A percentile compares a stretch with the other conserved stretches of the same genome.
Conservation (phyloP, 2,329 filamentous ascomycete genomes). For the Lachnellula suecica region DNA sequence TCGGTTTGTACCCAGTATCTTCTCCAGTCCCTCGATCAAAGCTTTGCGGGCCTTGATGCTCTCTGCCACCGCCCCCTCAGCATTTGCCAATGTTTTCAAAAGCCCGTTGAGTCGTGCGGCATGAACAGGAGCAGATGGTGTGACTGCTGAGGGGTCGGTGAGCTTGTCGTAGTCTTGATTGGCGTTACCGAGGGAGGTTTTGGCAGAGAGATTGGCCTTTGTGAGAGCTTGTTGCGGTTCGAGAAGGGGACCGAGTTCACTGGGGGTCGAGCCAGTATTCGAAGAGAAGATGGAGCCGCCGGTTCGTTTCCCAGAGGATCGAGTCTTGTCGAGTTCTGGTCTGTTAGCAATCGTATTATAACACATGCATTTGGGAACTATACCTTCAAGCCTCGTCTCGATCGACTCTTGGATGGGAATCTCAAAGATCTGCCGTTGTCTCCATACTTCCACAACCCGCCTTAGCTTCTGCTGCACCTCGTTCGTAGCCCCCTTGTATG, state of each 20-base stretch:
- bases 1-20: conserved; percentile 73
- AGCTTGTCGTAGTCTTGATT: conserved; percentile 83
- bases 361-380: conserved; percentile 19
- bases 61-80: conserved; percentile 85
- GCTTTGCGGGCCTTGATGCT: conserved; percentile 81
- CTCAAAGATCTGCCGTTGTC: conserved; percentile 82
- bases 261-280: conserved; percentile 59
- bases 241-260: conserved; percentile 75
- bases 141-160: conserved; percentile 64
- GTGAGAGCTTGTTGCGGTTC: conserved; percentile 70
- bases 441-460: conserved; percentile 93
- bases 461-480: conserved; percentile 87
- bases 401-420: conserved; percentile 75
- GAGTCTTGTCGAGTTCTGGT: conserved; percentile 62
- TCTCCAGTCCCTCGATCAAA: conserved; percentile 79
- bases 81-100: conserved; percentile 84
- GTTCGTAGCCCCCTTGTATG: conserved; percentile 83
- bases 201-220: conserved; percentile 69
- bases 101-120: conserved; percentile 86
- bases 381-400: conserved; percentile 78
- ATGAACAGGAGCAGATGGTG: conserved; percentile 84
- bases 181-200: conserved; percentile 66
- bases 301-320: conserved; percentile 50
- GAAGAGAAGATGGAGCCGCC: conserved; percentile 72
- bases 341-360: conserved; percentile 8